phyloP scores from a whole-genome alignment of 805 yeast species.

The Nakazawaea peltata region DNA sequence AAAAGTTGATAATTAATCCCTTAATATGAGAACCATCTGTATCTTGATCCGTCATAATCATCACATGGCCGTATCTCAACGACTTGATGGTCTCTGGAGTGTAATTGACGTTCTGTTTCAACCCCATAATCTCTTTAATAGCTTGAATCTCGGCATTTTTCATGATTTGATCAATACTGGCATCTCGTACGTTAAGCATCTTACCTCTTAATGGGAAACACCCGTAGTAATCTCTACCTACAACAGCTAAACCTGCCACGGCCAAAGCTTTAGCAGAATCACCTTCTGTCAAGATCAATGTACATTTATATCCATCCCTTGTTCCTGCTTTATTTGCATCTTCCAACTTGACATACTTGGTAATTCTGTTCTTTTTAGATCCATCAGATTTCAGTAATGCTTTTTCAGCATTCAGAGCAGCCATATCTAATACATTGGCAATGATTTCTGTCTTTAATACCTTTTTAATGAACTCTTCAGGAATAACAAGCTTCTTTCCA shows the following conservation, averaged over 20 bases:
- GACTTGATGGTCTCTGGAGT: slow-evolving; percentile 51
- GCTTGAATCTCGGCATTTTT: slow-evolving; percentile 95
- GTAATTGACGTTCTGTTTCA: slow-evolving; percentile 86
- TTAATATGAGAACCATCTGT: slow-evolving; percentile 98
- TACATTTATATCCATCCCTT: slow-evolving; percentile 83
- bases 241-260: slow-evolving; percentile 87
- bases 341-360: slow-evolving; percentile 81
- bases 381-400: slow-evolving; percentile 89
- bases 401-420: slow-evolving; percentile 82
- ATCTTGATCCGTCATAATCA: slow-evolving; percentile 99
- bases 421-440: slow-evolving; percentile 76
- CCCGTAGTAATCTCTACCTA: slow-evolving; percentile 92
- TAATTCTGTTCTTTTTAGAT: slow-evolving; percentile 70
- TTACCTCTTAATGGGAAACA: slow-evolving; percentile 96
- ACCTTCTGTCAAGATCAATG: slow-evolving; percentile 92
- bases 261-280: slow-evolving; percentile 93
- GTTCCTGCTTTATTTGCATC: slow-evolving; percentile 98
- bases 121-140: slow-evolving; percentile 88
- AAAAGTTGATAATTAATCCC: slow-evolving; percentile 87
- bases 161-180: slow-evolving; percentile 89
- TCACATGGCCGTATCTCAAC: slow-evolving; percentile 88
- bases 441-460: slow-evolving; percentile 59
- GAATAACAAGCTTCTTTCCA: slow-evolving; percentile 63
- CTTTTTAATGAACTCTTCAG: slow-evolving; percentile 68
- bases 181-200: slow-evolving; percentile 90